Evolutionary conservation across 345 rosid genomes (phyloP).

Genomic region (Hypericum perforatum): DNA sequence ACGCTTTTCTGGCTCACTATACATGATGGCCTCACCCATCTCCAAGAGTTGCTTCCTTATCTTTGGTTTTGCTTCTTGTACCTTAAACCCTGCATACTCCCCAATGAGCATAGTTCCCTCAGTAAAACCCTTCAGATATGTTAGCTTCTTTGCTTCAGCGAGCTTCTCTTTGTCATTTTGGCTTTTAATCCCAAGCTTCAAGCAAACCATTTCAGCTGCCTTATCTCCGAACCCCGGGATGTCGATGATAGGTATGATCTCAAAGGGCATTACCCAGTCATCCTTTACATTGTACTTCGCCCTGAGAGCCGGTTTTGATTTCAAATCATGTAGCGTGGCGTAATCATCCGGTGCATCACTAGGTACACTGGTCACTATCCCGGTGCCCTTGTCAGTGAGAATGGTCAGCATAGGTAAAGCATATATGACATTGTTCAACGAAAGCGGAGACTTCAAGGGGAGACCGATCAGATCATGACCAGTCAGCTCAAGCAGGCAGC

Average conservation of each 20-base stretch:
- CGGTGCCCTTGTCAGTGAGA: conserved; percentile 91
- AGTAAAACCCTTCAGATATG: conserved; percentile 75
- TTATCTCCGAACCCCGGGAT: conserved; percentile 80
- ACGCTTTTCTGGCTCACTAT: conserved; percentile 94
- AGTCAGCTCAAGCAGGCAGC: conserved; percentile 69
- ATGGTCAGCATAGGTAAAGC: conserved; percentile 92
- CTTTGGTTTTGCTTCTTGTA: conserved; percentile 75
- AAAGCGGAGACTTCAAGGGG: conserved; percentile 64
- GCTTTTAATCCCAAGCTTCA: conserved; percentile 72
- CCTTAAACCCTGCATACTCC: conserved; percentile 58
- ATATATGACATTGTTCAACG: conserved; percentile 57
- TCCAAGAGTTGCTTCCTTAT: conserved; percentile 58
- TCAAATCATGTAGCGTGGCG: conserved; percentile 73
- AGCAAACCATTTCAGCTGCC: conserved; percentile 81
- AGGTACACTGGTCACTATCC: conserved; percentile 92
- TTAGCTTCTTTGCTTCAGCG: conserved; percentile 79
- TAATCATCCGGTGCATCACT: conserved; percentile 96
- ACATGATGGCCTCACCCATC: conserved; percentile 59
- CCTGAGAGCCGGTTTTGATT: conserved; percentile 68
- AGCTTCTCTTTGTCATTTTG: conserved; percentile 93
- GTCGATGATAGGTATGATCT: conserved; percentile 62
- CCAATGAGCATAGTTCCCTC: conserved; percentile 83
- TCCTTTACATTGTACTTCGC: conserved; percentile 68
- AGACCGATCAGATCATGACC: conserved; percentile 89
- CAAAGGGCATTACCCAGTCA: conserved; percentile 80